Evolutionary conservation across 2,329 filamentous ascomycete genomes (phyloP), one percentile per base, ranked within the genome.

Genomic region (Fusarium sp.): DNA sequence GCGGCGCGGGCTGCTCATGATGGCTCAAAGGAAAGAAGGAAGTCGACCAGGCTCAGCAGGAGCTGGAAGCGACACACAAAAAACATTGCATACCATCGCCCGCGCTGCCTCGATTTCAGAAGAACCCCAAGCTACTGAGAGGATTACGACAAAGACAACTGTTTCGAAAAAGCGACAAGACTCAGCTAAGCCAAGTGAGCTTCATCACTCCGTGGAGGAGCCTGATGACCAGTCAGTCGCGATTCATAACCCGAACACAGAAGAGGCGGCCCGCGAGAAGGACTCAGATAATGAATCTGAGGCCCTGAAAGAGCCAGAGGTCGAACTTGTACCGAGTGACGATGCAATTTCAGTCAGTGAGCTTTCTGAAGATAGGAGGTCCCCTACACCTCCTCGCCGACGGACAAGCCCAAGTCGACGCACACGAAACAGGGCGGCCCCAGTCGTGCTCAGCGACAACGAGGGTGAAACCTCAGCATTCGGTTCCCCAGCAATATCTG

Each of bases 1-100:
- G 66, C 86, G 84, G 66, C 82, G 86, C 59, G 87, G 87, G 4
- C 74, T 89, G 12, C 74, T 88, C 47, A 81, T 88, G 79, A 59
- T 87, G 9, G 81, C 84, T 2, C 83, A 86, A 58, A 81, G 77
- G 60, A 72, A 76, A 32, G 53, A 69, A 43, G 28, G 43, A 13
- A 57, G 59, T 9, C 44, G 57, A 16, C 13, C 23, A 47, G 30
- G 12, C 28, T 60, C 44, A n/a, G 28, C 28, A 25, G 52, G 57
- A n/a, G 49, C 43, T 38, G 25, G 38, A 12, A 37, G 37, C 16
- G 50, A 67, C 28, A 23, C 32, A 11, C 28, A 58, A 13, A 32
- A 12, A 9, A 28, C 43, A 32, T n/a, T 40, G 9, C 49, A 25
- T 32, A 21, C 25, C 8, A 18, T 43, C 9, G 9, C 35, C 28